phyloP scores from a whole-genome alignment of 192 early-diverging fungal species.

The Backusella tarrabulga region DNA sequence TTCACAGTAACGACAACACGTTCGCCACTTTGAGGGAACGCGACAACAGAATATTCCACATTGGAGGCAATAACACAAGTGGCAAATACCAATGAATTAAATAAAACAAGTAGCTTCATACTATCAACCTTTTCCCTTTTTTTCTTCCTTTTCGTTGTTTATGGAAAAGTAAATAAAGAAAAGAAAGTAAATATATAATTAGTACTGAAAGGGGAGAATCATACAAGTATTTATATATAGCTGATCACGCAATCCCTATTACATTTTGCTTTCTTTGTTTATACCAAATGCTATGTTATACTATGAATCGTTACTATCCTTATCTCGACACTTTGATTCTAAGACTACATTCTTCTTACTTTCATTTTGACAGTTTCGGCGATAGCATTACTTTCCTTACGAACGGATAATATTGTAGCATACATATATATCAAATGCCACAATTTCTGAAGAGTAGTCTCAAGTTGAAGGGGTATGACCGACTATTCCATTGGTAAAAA shows the following conservation, averaged over 20 bases:
- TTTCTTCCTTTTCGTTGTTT: not conserved
- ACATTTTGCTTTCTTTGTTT: not conserved
- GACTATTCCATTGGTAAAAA: not conserved
- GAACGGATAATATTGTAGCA: not conserved
- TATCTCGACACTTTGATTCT: not conserved
- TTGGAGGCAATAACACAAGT: not conserved
- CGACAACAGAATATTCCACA: conserved; percentile 18
- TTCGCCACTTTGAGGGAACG: conserved; percentile 17
- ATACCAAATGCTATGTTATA: not conserved
- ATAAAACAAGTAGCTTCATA: not conserved
- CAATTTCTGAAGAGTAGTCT: not conserved
- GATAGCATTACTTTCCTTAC: not conserved
- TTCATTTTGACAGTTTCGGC: not conserved
- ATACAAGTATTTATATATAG: not conserved
- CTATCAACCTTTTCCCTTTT: not conserved
- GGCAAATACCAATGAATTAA: not conserved
- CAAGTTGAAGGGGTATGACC: not conserved
- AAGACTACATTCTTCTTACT: not conserved
- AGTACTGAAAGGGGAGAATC: not conserved
- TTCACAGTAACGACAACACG: conserved; percentile 15
- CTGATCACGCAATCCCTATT: not conserved
- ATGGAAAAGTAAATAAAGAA: not conserved
- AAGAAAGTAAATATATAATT: not conserved
- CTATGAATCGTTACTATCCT: not conserved
- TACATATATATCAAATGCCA: not conserved